These are phyloP conservation scores for Blastobotrys chiropterorum DNA, from an alignment of 805 yeast genomes.

Conservation along the genomic window DNA sequence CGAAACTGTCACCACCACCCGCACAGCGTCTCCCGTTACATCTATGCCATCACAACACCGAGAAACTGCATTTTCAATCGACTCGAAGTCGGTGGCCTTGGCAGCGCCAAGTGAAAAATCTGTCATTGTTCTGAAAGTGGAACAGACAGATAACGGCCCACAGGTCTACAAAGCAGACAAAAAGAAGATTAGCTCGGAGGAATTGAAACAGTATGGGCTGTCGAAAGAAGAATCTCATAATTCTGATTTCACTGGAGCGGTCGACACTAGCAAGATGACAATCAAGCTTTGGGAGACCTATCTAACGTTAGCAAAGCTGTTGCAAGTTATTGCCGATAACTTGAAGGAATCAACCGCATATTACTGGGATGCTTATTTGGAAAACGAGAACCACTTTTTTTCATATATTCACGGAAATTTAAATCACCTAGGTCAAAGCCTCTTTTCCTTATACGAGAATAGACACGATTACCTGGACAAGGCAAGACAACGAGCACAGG, in stretches of 20 bases:
- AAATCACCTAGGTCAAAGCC: not conserved
- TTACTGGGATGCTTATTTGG: not conserved
- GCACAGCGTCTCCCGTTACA: too few relatives aligned
- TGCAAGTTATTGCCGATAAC: not conserved
- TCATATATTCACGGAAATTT: not conserved
- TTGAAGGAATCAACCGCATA: not conserved
- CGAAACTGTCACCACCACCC: too few relatives aligned
- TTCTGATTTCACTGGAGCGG: too few relatives aligned
- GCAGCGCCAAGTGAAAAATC: not conserved
- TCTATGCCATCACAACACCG: too few relatives aligned
- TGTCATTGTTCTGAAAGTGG: not conserved
- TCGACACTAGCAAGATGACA: too few relatives aligned
- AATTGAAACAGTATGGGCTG: too few relatives aligned
- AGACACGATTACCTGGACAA: not conserved
- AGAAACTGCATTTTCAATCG: too few relatives aligned
- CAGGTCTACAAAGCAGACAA: not conserved
- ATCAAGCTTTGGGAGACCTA: not conserved
- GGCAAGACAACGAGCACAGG: not conserved
- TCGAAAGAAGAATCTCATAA: too few relatives aligned
- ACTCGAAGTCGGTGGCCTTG: not conserved
- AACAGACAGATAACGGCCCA: not conserved
- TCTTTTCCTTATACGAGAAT: not conserved
- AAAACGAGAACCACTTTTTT: not conserved
- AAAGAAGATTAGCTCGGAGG: not conserved
- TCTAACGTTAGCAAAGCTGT: not conserved